Conservation (phyloP, 768 basidiomycete genomes). For the Rhodotorula paludigena region DNA sequence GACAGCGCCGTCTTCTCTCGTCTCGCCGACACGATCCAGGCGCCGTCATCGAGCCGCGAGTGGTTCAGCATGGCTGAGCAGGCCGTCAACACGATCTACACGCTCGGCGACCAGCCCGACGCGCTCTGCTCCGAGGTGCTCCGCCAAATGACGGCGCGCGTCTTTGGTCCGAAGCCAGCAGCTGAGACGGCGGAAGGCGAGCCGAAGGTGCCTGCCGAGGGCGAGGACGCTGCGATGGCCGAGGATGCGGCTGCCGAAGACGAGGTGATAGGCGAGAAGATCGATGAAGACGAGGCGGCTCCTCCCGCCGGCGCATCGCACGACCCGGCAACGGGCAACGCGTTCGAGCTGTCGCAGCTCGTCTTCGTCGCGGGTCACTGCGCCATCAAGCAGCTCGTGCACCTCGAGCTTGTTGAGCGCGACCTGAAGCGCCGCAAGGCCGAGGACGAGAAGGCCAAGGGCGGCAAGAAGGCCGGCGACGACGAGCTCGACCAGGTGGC, state of each 20-base stretch:
- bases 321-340: slow-evolving; percentile 57
- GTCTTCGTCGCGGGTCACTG: slow-evolving; percentile 93
- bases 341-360: slow-evolving; percentile 86
- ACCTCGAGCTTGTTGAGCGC: slow-evolving; percentile 86
- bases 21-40: slow-evolving; percentile 72
- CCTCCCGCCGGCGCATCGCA: slow-evolving; percentile 2
- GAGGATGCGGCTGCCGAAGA: slow-evolving; percentile 14
- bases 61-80: slow-evolving; percentile 97
- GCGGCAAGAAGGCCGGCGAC: slow-evolving; percentile 53
- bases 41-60: slow-evolving; percentile 74
- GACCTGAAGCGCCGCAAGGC: slow-evolving; percentile 97
- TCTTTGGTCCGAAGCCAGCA: slow-evolving; percentile 53
- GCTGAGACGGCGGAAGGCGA: background rate
- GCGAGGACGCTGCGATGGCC: slow-evolving; percentile 1
- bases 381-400: slow-evolving; percentile 95
- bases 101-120: slow-evolving; percentile 89
- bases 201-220: background rate
- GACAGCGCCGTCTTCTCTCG: slow-evolving; percentile 76
- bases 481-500: slow-evolving; percentile 97
- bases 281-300: slow-evolving; percentile 17
- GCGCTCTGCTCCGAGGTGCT: slow-evolving; percentile 71
- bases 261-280: slow-evolving; percentile 23
- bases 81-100: slow-evolving; percentile 91
- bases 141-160: slow-evolving; percentile 68
- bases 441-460: slow-evolving; percentile 67